Base-by-base conservation (phyloP, 2,329 filamentous ascomycete species). In the Nigrospora oryzae region DNA sequence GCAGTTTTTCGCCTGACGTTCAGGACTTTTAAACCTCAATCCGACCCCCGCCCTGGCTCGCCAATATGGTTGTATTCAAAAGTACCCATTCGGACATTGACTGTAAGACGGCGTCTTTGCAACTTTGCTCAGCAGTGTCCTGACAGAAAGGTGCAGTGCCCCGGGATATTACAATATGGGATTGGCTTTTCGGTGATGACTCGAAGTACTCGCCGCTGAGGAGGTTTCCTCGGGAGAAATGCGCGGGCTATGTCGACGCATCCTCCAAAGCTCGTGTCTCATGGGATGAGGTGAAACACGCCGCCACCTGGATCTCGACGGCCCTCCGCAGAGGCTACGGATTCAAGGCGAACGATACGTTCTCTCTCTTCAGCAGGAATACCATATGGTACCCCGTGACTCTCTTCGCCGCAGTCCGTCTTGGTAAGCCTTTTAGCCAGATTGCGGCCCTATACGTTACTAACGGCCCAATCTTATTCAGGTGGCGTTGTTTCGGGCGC, bases 361-460 rank as follows among this genome's bases (percentile, higher is more conserved):
- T 84, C 2, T 69, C 77, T 0, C 62, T 85, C 2, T 84, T 83
- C 62, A 74, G 72, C 43, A 74, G 74, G 17, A 85, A 85, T 53
- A 80, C 75, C 11, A 75, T 84, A 43, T 84, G 79, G 79, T 84
- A 83, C 53, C 80, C 81, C 0, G 73, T 83, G 6, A 78, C 75
- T 13, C 77, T 83, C 68, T 56, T 64, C 16, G 51, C 74, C 0
- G 71, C 73, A 2, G 63, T 79, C 8, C 69, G 67, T 58, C 54
- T 70, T 53, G 62, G 62, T 56, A 49, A 17, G 43, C 11, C 42
- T 45, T 42, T 3, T 28, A 17, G 14, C 16, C 17, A 32, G 7
- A 13, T 15, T n/a, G 34, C 11, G 34, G 14, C 34, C 10, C 19
- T 15, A 23, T 8, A 8, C 32, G 11, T 15, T 38, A 7, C 6